These are phyloP conservation scores for Tylopilus sp. DNA, from an alignment of 768 basidiomycete species.

Conservation along the genomic window DNA sequence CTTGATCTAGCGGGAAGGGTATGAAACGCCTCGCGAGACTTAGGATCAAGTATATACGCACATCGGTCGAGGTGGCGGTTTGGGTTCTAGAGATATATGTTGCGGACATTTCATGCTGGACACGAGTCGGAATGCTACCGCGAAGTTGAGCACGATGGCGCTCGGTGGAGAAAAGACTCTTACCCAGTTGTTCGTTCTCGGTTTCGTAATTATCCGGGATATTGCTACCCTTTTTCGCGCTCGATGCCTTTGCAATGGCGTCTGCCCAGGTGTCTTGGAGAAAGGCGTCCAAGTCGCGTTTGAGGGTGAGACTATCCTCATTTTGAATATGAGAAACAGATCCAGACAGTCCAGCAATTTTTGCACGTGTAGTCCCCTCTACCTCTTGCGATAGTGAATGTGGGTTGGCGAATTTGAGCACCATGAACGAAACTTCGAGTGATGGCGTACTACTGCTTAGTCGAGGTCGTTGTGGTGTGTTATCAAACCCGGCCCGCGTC, in stretches of 20 bases:
- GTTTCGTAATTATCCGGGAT: neutral
- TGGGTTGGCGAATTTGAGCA: slow-evolving; percentile 46
- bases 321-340: slow-evolving; percentile 1
- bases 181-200: neutral
- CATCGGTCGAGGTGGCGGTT: slow-evolving; percentile 36
- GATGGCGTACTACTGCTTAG: too few species aligned
- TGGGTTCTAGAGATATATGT: slow-evolving; percentile 42
- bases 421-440: slow-evolving; percentile 14
- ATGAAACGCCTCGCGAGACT: neutral
- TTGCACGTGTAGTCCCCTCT: slow-evolving; percentile 36
- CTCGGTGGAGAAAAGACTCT: neutral
- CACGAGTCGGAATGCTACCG: slow-evolving; percentile 47
- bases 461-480: neutral
- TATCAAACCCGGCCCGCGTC: neutral
- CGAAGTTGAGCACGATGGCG: neutral
- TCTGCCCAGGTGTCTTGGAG: slow-evolving; percentile 23
- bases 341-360: slow-evolving; percentile 19
- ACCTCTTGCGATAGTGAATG: slow-evolving; percentile 36
- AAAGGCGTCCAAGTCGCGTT: slow-evolving; percentile 20
- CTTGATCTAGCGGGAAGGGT: slow-evolving; percentile 33
- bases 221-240: slow-evolving; percentile 3
- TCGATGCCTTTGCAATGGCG: slow-evolving; percentile 4
- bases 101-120: slow-evolving; percentile 34
- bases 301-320: slow-evolving; percentile 10
- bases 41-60: slow-evolving; percentile 21